Evolutionary conservation across 495 filamentous ascomycete species (phyloP).

Genomic region (Aspergillus diversus): DNA sequence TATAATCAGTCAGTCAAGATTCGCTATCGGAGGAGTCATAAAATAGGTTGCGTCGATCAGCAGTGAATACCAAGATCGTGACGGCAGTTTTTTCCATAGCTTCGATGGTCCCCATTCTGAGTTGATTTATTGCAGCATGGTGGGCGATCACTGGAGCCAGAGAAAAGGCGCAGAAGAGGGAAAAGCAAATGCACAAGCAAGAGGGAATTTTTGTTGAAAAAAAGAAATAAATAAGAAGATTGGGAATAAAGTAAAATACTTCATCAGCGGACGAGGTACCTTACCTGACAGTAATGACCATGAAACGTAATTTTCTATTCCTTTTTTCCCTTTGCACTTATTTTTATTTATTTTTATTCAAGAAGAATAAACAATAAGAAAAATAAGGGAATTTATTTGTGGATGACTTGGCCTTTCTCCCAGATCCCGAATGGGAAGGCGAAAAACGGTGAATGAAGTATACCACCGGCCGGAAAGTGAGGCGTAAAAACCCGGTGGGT

Average conservation of each 20-base stretch:
- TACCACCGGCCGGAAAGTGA: conserved; percentile 33
- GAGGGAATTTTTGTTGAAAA: too few relatives aligned
- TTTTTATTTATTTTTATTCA: background rate
- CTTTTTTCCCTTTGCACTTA: conserved; percentile 16
- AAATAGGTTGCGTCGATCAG: conserved; percentile 49
- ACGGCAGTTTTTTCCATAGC: conserved; percentile 47
- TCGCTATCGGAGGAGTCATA: conserved; percentile 52
- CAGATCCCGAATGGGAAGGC: conserved; percentile 15
- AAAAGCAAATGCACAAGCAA: conserved; percentile 44
- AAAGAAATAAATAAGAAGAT: conserved; percentile 6
- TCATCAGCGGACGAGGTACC: conserved; percentile 27
- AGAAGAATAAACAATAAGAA: background rate
- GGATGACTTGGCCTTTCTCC: conserved; percentile 9
- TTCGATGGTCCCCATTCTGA: conserved; percentile 45
- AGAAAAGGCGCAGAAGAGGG: conserved; percentile 33
- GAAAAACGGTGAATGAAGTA: conserved; percentile 36
- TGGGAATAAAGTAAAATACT: conserved; percentile 30
- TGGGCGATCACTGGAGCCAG: conserved; percentile 49
- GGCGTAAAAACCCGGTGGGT: conserved; percentile 30
- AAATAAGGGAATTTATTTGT: background rate
- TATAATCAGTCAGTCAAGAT: conserved; percentile 42
- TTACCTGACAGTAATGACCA: conserved; percentile 29
- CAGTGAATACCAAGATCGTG: conserved; percentile 47
- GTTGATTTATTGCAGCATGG: conserved; percentile 50
- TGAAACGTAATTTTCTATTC: conserved; percentile 17